These are phyloP conservation scores for Danielia reshetovae DNA, from an alignment of 805 yeast genomes.

Conservation along the genomic window DNA sequence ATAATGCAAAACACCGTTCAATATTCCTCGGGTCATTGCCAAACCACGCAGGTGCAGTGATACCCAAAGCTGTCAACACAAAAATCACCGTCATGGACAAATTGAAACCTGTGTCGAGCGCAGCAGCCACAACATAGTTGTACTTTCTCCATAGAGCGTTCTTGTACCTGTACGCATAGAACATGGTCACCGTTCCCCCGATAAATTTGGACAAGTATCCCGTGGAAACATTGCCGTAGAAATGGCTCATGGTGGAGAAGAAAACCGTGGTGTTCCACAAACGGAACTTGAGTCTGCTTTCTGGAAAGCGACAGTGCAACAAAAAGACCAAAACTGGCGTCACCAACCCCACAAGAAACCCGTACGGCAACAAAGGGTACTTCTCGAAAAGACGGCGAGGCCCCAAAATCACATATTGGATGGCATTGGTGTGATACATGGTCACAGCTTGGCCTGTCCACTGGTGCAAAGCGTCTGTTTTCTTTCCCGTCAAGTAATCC, in stretches of 20 bases:
- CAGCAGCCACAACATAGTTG: constrained; percentile 49
- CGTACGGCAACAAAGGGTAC: constrained; percentile 42
- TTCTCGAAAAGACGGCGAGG: constrained; percentile 42
- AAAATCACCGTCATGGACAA: constrained; percentile 39
- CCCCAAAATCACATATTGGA: constrained; percentile 49
- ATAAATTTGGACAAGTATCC: constrained; percentile 46
- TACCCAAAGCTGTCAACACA: constrained; percentile 25
- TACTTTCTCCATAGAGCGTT: constrained; percentile 39
- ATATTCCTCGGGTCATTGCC: constrained; percentile 43
- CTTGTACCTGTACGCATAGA: constrained; percentile 37
- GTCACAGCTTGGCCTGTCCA: constrained; percentile 48
- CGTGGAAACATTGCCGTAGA: constrained; percentile 48
- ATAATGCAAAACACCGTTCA: constrained; percentile 45
- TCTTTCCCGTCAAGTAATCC: constrained; percentile 30
- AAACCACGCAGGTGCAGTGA: constrained; percentile 44
- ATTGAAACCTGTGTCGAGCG: constrained; percentile 49
- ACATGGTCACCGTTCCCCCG: constrained; percentile 48
- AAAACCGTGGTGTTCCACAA: constrained; percentile 47
- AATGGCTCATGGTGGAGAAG: constrained; percentile 44
- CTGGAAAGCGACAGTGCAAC: constrained; percentile 26
- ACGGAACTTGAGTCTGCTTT: constrained; percentile 20
- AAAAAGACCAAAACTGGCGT: constrained; percentile 33
- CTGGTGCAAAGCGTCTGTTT: constrained; percentile 44
- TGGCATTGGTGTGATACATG: constrained; percentile 44
- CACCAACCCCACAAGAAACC: constrained; percentile 38